A percentile compares a stretch with the other conserved stretches of the same genome.
These are phyloP conservation scores for Taphrina populina DNA, from an alignment of 1,139 yeast species.

Conservation along the genomic window DNA sequence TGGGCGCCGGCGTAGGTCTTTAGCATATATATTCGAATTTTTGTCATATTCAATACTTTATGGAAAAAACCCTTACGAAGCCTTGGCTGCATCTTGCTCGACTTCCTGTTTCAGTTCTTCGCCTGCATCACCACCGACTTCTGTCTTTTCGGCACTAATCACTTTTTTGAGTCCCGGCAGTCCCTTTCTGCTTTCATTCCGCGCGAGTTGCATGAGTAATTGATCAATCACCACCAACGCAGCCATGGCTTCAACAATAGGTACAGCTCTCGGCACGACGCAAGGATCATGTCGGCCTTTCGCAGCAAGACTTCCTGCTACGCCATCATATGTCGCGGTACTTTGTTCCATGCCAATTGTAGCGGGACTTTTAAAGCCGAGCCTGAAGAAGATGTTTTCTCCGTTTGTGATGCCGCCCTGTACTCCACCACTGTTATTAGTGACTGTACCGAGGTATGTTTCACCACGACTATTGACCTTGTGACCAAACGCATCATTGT, in stretches of 20 bases:
- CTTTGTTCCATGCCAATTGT: constrained; percentile 90
- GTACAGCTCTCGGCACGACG: constrained; percentile 97
- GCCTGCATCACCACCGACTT: constrained; percentile 21
- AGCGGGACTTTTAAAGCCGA: constrained; percentile 97
- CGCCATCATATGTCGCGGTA: constrained; percentile 85
- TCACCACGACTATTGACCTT: constrained; percentile 39
- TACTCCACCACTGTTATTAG: constrained; percentile 94
- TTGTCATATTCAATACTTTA: not conserved
- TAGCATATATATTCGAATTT: not conserved
- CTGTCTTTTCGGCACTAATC: constrained; percentile 12
- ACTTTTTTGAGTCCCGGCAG: constrained; percentile 33
- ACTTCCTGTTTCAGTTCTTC: constrained; percentile 11
- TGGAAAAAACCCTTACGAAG: not conserved
- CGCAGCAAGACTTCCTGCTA: constrained; percentile 82
- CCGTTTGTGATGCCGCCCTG: constrained; percentile 99
- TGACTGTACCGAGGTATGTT: constrained; percentile 66
- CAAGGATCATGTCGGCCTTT: constrained; percentile 98
- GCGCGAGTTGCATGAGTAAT: constrained; percentile 76
- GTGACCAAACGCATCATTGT: constrained; percentile 72
- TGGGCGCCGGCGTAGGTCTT: constrained; percentile 26
- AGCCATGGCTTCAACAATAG: constrained; percentile 97
- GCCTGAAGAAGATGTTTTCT: constrained; percentile 87
- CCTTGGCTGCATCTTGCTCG: constrained; percentile 13
- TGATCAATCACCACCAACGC: constrained; percentile 89
- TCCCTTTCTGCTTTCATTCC: constrained; percentile 55